These are phyloP conservation scores for Candida endomychidarum DNA, from an alignment of 805 yeast genomes.

Conservation along the genomic window DNA sequence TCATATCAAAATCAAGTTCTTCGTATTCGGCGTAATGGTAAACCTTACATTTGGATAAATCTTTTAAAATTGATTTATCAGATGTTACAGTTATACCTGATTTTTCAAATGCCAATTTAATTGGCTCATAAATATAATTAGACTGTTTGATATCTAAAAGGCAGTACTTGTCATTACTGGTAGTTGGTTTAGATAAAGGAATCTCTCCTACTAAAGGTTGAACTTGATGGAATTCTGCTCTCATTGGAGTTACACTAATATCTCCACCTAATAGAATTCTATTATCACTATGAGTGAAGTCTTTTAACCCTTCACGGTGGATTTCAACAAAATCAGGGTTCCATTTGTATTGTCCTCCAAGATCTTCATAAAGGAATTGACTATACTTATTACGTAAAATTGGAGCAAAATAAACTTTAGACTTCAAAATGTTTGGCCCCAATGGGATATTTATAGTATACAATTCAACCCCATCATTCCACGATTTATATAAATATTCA, in stretches of 20 bases:
- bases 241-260: constrained; percentile 55
- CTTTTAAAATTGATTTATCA: constrained; percentile 20
- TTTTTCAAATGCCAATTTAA: constrained; percentile 35
- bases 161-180: constrained; percentile 15
- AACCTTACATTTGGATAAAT: constrained; percentile 29
- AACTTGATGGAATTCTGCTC: constrained; percentile 67
- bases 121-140: constrained; percentile 45
- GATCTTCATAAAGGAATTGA: constrained; percentile 48
- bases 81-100: constrained; percentile 20
- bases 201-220: constrained; percentile 58
- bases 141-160: constrained; percentile 38
- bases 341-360: constrained; percentile 60
- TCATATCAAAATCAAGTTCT: constrained; percentile 72
- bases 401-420: constrained; percentile 74
- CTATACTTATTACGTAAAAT: constrained; percentile 81
- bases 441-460: constrained; percentile 87
- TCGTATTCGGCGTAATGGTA: constrained; percentile 92
- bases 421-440: constrained; percentile 47
- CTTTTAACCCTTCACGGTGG: constrained; percentile 47
- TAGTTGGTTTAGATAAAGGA: constrained; percentile 22
- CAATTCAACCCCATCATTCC: constrained; percentile 53
- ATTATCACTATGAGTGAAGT: constrained; percentile 60
- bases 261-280: constrained; percentile 64
- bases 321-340: constrained; percentile 75
- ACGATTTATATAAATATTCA: constrained; percentile 49